phyloP scores from a whole-genome alignment of 768 basidiomycete species.

The Pholiota microspora region DNA sequence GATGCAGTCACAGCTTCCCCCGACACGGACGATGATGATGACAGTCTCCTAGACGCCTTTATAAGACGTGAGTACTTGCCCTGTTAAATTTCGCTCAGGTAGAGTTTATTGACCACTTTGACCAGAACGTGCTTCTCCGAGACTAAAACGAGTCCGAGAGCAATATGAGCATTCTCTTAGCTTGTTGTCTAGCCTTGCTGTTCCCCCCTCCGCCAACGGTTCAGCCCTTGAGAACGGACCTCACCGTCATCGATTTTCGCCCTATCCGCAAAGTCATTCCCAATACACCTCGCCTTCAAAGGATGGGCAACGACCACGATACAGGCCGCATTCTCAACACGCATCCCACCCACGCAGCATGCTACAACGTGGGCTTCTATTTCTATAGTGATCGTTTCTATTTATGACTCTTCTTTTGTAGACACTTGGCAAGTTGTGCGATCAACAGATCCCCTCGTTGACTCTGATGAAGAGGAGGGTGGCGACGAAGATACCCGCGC shows the following conservation, averaged over 20 bases:
- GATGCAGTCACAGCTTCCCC: conserved; percentile 7
- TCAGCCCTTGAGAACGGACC: conserved; percentile 8
- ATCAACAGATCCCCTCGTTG: conserved; percentile 67
- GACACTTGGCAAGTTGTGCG: conserved; percentile 73
- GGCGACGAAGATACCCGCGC: conserved; percentile 61
- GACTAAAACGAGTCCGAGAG: conserved; percentile 13
- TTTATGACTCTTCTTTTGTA: conserved; percentile 25
- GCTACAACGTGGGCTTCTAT: conserved; percentile 57
- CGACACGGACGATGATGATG: conserved; percentile 21
- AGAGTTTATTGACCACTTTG: background rate
- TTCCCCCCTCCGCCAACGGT: conserved; percentile 7
- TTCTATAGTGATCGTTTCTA: background rate
- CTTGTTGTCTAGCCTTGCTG: conserved; percentile 14
- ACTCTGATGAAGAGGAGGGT: conserved; percentile 70
- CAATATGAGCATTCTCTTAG: conserved; percentile 17
- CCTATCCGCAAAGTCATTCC: conserved; percentile 25
- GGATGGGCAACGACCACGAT: conserved; percentile 14
- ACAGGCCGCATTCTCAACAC: conserved; percentile 12
- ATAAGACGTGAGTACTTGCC: conserved; percentile 17
- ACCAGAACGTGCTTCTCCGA: conserved; percentile 12
- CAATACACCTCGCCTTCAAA: conserved; percentile 12
- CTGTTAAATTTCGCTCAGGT: background rate
- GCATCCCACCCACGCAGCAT: conserved; percentile 45
- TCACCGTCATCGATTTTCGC: conserved; percentile 34
- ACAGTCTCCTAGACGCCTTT: conserved; percentile 22